Conservation (phyloP, 805 yeast genomes). For the Kodamaea lidongshanica region DNA sequence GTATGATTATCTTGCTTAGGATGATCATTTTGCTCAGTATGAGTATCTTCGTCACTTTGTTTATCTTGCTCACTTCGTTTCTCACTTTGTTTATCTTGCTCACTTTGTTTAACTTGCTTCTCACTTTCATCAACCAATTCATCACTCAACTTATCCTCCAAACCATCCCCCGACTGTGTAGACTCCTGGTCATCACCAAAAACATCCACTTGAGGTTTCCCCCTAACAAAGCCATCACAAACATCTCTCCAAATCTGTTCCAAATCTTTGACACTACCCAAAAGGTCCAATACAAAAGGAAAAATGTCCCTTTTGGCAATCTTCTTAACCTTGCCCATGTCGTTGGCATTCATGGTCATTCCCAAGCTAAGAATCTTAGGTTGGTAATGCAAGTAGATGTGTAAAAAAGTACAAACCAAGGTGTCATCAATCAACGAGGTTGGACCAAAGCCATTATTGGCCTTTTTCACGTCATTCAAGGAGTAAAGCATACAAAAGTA, state of each 20-base stretch:
- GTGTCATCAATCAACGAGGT: conserved; percentile 72
- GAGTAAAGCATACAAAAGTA: conserved; percentile 43
- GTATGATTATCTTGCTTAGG: too few relatives aligned
- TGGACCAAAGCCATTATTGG: conserved; percentile 78
- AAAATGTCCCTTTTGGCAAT: conserved; percentile 39
- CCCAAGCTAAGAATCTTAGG: conserved; percentile 7
- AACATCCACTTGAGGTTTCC: too few relatives aligned
- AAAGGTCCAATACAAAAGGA: conserved; percentile 33
- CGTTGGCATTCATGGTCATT: conserved; percentile 1
- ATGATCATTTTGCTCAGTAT: too few relatives aligned
- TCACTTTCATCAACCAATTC: too few relatives aligned
- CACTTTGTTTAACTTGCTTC: too few relatives aligned
- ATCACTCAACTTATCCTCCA: not conserved
- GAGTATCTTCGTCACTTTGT: too few relatives aligned
- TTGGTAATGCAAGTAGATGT: conserved; percentile 30
- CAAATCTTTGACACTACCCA: conserved; percentile 20
- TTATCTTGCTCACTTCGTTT: too few relatives aligned
- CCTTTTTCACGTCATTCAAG: conserved; percentile 54
- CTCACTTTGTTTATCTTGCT: too few relatives aligned
- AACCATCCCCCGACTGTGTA: too few relatives aligned
- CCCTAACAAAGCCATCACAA: conserved; percentile 22
- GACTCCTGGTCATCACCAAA: too few relatives aligned
- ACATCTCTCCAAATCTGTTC: conserved; percentile 11
- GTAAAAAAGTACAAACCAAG: conserved; percentile 53
- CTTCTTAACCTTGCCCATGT: conserved; percentile 25